Evolutionary conservation across 2,329 filamentous ascomycete species (phyloP).

Genomic region (Fragosphaeria purpurea): DNA sequence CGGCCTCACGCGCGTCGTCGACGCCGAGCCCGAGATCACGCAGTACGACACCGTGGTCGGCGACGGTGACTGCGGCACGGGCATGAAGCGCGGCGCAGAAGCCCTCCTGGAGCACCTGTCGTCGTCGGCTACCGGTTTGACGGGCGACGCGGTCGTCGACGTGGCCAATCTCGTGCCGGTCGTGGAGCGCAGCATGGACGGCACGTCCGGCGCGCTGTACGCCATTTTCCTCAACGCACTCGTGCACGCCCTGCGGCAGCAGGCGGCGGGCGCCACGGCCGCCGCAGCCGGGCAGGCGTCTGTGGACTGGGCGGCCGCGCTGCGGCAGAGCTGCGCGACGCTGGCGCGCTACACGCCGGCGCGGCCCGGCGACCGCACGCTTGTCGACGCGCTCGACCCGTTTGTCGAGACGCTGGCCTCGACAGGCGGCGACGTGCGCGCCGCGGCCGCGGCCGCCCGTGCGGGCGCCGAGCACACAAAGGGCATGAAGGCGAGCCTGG

Average conservation of each 20-base stretch:
- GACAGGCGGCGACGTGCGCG: conserved; percentile 53
- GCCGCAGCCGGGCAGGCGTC: conserved; percentile 16
- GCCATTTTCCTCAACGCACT: conserved; percentile 88
- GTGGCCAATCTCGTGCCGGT: conserved; percentile 42
- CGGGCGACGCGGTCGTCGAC: conserved; percentile 43
- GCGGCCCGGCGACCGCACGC: conserved; percentile 75
- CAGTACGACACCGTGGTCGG: conserved; percentile 74
- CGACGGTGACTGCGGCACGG: conserved; percentile 83
- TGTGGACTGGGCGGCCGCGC: conserved; percentile 50
- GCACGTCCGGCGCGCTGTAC: conserved; percentile 50
- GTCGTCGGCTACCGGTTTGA: conserved; percentile 28
- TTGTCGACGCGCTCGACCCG: conserved; percentile 81
- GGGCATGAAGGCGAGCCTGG: conserved; percentile 83
- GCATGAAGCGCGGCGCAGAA: conserved; percentile 79
- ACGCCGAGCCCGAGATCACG: conserved; percentile 61
- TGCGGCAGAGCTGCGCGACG: conserved; percentile 59
- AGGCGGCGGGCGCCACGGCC: conserved; percentile 23
- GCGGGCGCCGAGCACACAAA: conserved; percentile 75
- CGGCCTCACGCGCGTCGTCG: conserved; percentile 52
- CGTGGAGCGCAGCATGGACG: conserved; percentile 50
- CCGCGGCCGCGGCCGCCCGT: conserved; percentile 66
- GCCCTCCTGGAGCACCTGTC: conserved; percentile 43
- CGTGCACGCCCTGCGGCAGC: conserved; percentile 47
- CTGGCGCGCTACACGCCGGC: conserved; percentile 82
- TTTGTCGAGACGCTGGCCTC: conserved; percentile 66